Percentiles rank a stretch among this genome's conserved stretches.
These are phyloP conservation scores for Calonectria pauciramosa DNA, from an alignment of 2,329 filamentous ascomycete species.

Conservation along the genomic window DNA sequence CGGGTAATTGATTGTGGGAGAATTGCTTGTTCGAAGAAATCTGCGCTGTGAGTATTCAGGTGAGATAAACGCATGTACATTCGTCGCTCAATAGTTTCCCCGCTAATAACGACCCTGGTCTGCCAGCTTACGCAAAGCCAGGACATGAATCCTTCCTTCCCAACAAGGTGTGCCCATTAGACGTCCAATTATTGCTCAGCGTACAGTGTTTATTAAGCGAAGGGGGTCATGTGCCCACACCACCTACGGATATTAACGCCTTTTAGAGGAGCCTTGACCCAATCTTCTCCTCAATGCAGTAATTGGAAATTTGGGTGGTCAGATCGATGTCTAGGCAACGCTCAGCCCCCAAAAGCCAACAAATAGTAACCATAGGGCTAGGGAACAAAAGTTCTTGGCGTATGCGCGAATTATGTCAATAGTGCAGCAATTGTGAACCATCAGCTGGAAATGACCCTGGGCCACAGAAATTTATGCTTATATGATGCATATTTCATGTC, in stretches of 20 bases:
- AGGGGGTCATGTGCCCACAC: not conserved
- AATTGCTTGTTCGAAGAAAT: not conserved
- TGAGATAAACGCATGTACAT: not conserved
- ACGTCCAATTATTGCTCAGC: not conserved
- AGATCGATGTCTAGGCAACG: not conserved
- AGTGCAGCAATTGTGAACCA: not conserved
- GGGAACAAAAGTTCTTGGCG: not conserved
- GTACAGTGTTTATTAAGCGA: not conserved
- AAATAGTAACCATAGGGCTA: not conserved
- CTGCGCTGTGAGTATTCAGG: not conserved
- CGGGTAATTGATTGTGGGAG: not conserved
- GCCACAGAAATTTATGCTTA: too few species aligned
- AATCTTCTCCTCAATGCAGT: not conserved
- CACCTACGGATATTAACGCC: not conserved
- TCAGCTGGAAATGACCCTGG: not conserved
- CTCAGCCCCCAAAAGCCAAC: not conserved
- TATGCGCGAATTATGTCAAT: not conserved
- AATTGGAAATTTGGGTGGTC: not conserved
- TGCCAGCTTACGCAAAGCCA: not conserved
- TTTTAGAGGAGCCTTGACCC: not conserved
- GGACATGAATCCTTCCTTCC: not conserved
- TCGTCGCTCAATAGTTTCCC: not conserved
- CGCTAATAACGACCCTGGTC: not conserved
- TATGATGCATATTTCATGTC: too few species aligned
- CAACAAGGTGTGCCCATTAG: not conserved